Evolutionary conservation across 225 moss, liverwort and hornwort species (phyloP).

Genomic region (Pseudisothecium myosuroides): DNA sequence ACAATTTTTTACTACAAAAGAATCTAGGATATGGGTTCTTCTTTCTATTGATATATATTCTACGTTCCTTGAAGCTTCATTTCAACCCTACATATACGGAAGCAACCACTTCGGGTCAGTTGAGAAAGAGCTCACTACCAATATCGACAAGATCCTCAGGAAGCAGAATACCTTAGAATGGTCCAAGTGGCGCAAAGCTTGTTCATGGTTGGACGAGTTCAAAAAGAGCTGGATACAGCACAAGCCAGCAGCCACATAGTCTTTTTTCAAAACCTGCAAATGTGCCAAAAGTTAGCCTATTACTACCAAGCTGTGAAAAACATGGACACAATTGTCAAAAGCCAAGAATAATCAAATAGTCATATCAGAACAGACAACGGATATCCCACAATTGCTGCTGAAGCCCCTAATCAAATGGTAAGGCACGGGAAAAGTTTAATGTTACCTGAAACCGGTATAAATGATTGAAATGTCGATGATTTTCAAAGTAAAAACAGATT

Average conservation of each 20-base stretch:
- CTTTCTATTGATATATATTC: background rate
- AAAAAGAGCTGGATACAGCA: constrained; percentile 97
- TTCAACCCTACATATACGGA: background rate
- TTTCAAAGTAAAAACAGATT: constrained; percentile 79
- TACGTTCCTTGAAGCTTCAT: background rate
- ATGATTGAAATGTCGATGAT: constrained; percentile 94
- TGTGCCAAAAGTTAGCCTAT: background rate
- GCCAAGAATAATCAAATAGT: background rate
- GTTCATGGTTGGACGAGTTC: constrained; percentile 73
- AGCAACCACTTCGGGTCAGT: background rate
- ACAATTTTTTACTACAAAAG: background rate
- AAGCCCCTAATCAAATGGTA: background rate
- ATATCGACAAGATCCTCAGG: background rate
- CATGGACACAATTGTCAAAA: background rate
- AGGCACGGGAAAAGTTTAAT: background rate
- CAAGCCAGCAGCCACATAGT: constrained; percentile 91
- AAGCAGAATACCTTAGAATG: constrained; percentile 59
- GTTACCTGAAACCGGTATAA: constrained; percentile 90
- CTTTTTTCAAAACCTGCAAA: constrained; percentile 87
- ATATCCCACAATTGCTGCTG: background rate
- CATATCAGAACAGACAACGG: background rate
- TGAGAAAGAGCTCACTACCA: background rate
- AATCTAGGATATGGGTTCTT: background rate
- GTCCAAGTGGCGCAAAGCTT: constrained; percentile 87
- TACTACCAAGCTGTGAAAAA: background rate